phyloP scores from a whole-genome alignment of 73 alveolate species.

The Tetrahymena borealis region DNA sequence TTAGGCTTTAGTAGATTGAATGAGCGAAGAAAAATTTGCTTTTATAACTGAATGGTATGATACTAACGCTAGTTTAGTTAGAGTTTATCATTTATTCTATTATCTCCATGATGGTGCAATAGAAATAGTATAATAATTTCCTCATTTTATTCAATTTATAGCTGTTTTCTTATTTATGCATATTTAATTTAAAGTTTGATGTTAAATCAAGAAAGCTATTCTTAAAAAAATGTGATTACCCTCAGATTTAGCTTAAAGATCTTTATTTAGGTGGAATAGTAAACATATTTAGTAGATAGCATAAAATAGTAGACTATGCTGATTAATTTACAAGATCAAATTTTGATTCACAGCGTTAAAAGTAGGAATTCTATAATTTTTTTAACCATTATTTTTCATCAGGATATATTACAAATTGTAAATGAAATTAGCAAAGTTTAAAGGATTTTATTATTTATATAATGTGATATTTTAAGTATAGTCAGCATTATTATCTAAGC shows the following conservation, averaged over 20 bases:
- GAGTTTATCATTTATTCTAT: conserved; percentile 74
- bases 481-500: too few relatives aligned
- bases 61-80: conserved; percentile 71
- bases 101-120: conserved; percentile 85
- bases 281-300: conserved; percentile 84
- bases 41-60: conserved; percentile 91
- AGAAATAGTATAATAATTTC: conserved; percentile 65
- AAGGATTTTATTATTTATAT: too few relatives aligned
- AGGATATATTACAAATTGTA: neutral
- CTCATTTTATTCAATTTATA: neutral
- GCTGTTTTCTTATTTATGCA: too few relatives aligned
- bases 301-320: conserved; percentile 88
- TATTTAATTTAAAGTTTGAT: conserved; percentile 83
- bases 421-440: neutral
- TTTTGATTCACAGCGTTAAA: conserved; percentile 63
- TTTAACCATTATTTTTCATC: too few relatives aligned
- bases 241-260: conserved; percentile 67
- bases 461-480: too few relatives aligned
- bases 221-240: conserved; percentile 81
- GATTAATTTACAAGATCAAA: conserved; percentile 81
- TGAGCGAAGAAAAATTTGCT: conserved; percentile 76
- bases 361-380: conserved; percentile 28
- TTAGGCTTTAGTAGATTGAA: neutral
- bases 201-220: conserved; percentile 78
- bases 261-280: conserved; percentile 83